Percentiles rank a stretch among this genome's conserved stretches.
These are phyloP conservation scores for Trichoderma koningiopsis DNA, from an alignment of 2,329 filamentous ascomycete genomes.

Conservation along the genomic window DNA sequence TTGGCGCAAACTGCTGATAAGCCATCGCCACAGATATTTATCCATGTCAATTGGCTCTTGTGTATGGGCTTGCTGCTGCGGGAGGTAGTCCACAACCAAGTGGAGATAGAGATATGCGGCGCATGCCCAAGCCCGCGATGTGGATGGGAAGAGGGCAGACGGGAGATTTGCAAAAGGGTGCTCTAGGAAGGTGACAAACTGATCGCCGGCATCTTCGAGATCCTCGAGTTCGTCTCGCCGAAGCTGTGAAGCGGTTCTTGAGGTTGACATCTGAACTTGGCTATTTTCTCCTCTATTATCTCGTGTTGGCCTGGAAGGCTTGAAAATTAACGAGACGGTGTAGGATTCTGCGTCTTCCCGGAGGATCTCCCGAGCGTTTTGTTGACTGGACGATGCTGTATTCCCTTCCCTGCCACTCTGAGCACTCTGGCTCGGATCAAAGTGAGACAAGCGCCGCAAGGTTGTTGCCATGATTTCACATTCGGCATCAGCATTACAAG, in stretches of 20 bases:
- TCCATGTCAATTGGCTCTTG: not conserved
- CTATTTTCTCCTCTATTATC: not conserved
- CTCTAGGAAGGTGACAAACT: not conserved
- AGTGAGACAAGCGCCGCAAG: not conserved
- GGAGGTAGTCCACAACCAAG: not conserved
- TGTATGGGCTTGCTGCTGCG: not conserved
- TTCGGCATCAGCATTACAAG: not conserved
- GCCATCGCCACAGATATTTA: not conserved
- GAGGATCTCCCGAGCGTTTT: not conserved
- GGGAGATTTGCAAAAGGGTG: not conserved
- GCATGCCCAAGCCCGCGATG: conserved; percentile 3
- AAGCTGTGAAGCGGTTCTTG: not conserved
- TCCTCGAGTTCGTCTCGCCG: not conserved
- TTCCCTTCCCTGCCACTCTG: not conserved
- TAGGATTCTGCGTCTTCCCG: not conserved
- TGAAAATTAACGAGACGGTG: not conserved
- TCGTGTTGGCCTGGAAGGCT: not conserved
- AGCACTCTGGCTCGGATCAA: not conserved
- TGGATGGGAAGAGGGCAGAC: not conserved
- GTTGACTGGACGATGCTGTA: not conserved
- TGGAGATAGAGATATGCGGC: conserved; percentile 4
- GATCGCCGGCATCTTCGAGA: not conserved
- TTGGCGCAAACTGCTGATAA: not conserved
- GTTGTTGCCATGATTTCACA: not conserved
- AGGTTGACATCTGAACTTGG: not conserved